Conservation (phyloP, 2,329 filamentous ascomycete genomes). For the Diaporthe nobilis region DNA sequence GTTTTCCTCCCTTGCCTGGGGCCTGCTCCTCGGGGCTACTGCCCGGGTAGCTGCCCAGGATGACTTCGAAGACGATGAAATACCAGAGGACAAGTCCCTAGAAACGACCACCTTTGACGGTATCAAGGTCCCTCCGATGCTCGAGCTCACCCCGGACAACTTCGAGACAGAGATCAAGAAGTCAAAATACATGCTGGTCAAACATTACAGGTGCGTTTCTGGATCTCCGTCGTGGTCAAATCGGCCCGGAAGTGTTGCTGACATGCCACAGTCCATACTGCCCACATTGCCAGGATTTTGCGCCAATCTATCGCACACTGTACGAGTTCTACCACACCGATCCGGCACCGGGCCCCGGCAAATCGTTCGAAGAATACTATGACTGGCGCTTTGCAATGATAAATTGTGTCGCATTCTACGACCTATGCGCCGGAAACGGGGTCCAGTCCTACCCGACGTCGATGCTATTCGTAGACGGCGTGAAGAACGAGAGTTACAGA, state of each 20-base stretch:
- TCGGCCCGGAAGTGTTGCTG: slow-evolving; percentile 37
- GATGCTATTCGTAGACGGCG: slow-evolving; percentile 83
- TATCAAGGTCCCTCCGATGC: slow-evolving; percentile 75
- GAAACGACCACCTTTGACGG: slow-evolving; percentile 75
- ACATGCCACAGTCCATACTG: slow-evolving; percentile 67
- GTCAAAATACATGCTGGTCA: slow-evolving; percentile 68
- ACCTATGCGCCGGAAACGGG: slow-evolving; percentile 79
- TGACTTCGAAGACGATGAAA: slow-evolving; percentile 54
- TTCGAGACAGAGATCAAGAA: slow-evolving; percentile 70
- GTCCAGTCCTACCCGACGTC: slow-evolving; percentile 83
- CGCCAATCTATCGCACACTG: slow-evolving; percentile 89
- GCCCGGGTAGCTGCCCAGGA: slow-evolving; percentile 51
- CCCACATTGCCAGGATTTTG: slow-evolving; percentile 83
- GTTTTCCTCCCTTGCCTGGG: slow-evolving; percentile 56
- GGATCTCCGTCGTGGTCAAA: slow-evolving; percentile 27
- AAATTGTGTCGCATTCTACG: slow-evolving; percentile 87
- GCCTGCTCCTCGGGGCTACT: slow-evolving; percentile 62
- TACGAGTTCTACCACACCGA: slow-evolving; percentile 97
- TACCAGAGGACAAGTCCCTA: slow-evolving; percentile 49
- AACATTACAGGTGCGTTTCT: slow-evolving; percentile 75
- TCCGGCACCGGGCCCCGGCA: slow-evolving; percentile 71
- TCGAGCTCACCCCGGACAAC: slow-evolving; percentile 70
- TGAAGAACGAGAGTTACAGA: slow-evolving; percentile 72
- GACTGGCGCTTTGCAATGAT: slow-evolving; percentile 89
- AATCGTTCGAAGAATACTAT: slow-evolving; percentile 85